A percentile compares a stretch with the other conserved stretches of the same genome.
Conservation (phyloP, 1,284 basidiomycete genomes). For the Psilocybe mexicana region DNA sequence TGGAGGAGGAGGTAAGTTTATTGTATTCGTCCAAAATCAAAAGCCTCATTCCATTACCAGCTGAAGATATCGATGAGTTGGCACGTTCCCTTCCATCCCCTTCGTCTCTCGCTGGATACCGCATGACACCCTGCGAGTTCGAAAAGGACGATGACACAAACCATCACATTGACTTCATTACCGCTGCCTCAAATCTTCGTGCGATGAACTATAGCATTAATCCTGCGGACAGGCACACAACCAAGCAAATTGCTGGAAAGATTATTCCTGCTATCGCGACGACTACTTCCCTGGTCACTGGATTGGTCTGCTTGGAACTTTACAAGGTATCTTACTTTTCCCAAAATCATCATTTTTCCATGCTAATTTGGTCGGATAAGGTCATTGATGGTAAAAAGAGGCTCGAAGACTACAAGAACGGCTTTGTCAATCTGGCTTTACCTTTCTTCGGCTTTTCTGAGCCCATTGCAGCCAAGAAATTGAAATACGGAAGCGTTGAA, state of each 20-base stretch:
- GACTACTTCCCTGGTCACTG: constrained; percentile 94
- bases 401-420: constrained; percentile 97
- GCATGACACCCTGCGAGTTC: constrained; percentile 93
- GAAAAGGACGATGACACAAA: constrained; percentile 99
- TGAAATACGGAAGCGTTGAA: constrained; percentile 84
- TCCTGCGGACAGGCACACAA: constrained; percentile 88
- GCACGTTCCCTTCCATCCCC: constrained; percentile 79
- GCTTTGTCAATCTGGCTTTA: constrained; percentile 96
- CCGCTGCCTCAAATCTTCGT: constrained; percentile 95
- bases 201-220: constrained; percentile 95
- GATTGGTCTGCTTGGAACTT: constrained; percentile 94
- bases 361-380: constrained; percentile 38
- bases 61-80: constrained; percentile 59
- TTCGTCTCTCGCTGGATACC: constrained; percentile 91
- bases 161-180: constrained; percentile 99
- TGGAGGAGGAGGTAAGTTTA: constrained; percentile 27
- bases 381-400: constrained; percentile 94
- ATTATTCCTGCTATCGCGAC: constrained; percentile 99
- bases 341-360: background rate
- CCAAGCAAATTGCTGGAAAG: constrained; percentile 99
- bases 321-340: constrained; percentile 72
- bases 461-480: constrained; percentile 90
- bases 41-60: constrained; percentile 28
- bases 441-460: constrained; percentile 99
- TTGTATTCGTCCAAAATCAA: constrained; percentile 5